phyloP scores from a whole-genome alignment of 768 basidiomycete genomes.

The Serendipita sp. region DNA sequence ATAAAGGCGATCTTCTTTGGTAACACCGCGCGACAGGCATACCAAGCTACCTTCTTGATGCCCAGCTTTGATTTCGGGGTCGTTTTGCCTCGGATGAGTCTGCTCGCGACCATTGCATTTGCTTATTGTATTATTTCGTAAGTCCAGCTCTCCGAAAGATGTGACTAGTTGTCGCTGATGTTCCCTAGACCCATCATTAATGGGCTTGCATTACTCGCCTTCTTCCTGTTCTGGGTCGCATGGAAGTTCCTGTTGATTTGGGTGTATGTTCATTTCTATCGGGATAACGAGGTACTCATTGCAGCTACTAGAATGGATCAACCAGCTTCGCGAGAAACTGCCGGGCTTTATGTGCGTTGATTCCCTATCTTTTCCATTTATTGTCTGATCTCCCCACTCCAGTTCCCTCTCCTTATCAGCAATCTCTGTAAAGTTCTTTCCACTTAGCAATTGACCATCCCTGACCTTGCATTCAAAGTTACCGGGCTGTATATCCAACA shows the following conservation, averaged over 20 bases:
- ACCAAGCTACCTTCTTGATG: conserved; percentile 32
- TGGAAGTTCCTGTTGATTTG: conserved; percentile 30
- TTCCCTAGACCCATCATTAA: conserved; percentile 51
- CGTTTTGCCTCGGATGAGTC: conserved; percentile 32
- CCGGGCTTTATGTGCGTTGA: conserved; percentile 15
- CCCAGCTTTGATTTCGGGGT: conserved; percentile 18
- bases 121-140: neutral
- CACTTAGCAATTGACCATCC: neutral
- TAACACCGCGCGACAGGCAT: conserved; percentile 50
- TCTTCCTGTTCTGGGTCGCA: conserved; percentile 39
- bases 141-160: conserved; percentile 15
- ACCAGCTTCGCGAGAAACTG: conserved; percentile 32
- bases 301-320: conserved; percentile 38
- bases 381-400: conserved; percentile 17
- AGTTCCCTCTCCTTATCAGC: conserved; percentile 27
- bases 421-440: conserved; percentile 20
- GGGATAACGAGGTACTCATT: conserved; percentile 17
- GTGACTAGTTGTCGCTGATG: conserved; percentile 35
- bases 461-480: neutral
- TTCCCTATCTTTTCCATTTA: no score
- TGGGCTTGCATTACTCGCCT: conserved; percentile 43
- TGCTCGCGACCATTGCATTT: conserved; percentile 26
- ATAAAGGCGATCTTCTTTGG: conserved; percentile 49
- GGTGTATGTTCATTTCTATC: neutral
- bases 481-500: neutral